Evolutionary conservation across 2,329 filamentous ascomycete species (phyloP), one percentile per base, ranked within the genome.

Genomic region (Aureobasidium sp.): DNA sequence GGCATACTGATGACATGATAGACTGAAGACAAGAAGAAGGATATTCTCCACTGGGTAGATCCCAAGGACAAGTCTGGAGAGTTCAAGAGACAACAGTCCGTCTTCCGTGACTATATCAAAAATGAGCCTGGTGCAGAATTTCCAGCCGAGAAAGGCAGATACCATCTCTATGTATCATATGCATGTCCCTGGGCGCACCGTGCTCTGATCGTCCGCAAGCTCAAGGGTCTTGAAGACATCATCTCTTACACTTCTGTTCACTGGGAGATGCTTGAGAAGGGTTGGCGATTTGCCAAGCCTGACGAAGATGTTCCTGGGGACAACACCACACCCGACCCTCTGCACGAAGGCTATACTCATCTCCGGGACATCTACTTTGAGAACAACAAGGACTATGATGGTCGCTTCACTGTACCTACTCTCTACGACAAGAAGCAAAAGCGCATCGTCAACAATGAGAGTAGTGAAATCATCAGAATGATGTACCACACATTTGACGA

Each of bases 141-240:
- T 68, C 89, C 91, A 5, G 84, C 91, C 0, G 93, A 97, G 77
- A 90, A 90, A 77, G 90, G 84, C 59, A 84, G 94, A 62, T 99
- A 99, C 74, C 94, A 99, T 77, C 85, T 99, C 69, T 99, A 93
- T 73, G 88, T 96, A 67, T 93, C 88, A 70, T 96, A 96, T 76
- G 92, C 92, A 7, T 97, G 92, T 75, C 92, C 92, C 4, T 97
- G 92, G 92, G 92, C 93, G 5, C 90, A 91, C 71, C 87, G 94
- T 47, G 88, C 91, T 0, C 80, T 97, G 67, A 96, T 97, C 68
- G 88, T 89, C 2, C 84, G 93, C 63, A 88, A 91, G 73, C 82
- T 99, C 70, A 99, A 97, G 79, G 94, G 93, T 0, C 82, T 99
- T 0, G 89, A 97, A 69, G 87, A 95, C 62, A 82, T 94, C 67